Evolutionary conservation across 2,329 filamentous ascomycete genomes (phyloP), one percentile per base, ranked within the genome.

Genomic region (Trichoderma atrobrunneum): DNA sequence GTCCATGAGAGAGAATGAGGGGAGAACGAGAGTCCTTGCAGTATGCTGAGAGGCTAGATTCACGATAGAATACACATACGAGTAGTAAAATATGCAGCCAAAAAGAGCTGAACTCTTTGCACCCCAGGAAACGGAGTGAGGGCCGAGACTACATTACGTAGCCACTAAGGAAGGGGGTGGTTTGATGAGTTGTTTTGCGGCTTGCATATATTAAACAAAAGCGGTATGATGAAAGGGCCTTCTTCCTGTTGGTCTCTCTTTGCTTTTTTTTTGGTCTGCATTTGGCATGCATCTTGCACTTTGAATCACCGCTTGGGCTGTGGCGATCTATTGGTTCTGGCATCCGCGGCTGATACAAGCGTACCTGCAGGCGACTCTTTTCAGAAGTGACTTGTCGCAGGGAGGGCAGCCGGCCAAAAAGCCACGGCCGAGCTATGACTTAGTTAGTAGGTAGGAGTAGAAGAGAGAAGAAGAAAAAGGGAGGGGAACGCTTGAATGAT

Each of bases 321-420:
- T 59, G 54, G 39, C 57, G 16, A 26, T 70, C 66, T 62, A 70
- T 70, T 62, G 66, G 54, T 12, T 43, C 54, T 61, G 34, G 12
- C 56, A 28, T 32, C 12, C 57, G 56, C 57, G 66, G 66, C 66
- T 70, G 57, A 70, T 62, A 62, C 66, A 70, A 70, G 66, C 66
- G 56, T 62, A 70, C 56, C 57, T 70, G 66, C 66, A 70, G 66
- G 66, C 16, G 57, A 36, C 66, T 70, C 57, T 48, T 70, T 70
- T 62, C 12, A 70, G 66, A 70, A 43, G n/a, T 36, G 39, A 62
- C 16, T 62, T 16, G 57, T 61, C 30, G 66, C 66, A 34, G 57
- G 26, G 56, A 48, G 54, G 56, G 54, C 54, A 14, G 56, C 7
- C 28, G 26, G 54, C 39, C 12, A 5, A 28, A 48, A 39, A 60